Evolutionary conservation across 345 rosid genomes (phyloP).

Genomic region (Pugionium cornutum): DNA sequence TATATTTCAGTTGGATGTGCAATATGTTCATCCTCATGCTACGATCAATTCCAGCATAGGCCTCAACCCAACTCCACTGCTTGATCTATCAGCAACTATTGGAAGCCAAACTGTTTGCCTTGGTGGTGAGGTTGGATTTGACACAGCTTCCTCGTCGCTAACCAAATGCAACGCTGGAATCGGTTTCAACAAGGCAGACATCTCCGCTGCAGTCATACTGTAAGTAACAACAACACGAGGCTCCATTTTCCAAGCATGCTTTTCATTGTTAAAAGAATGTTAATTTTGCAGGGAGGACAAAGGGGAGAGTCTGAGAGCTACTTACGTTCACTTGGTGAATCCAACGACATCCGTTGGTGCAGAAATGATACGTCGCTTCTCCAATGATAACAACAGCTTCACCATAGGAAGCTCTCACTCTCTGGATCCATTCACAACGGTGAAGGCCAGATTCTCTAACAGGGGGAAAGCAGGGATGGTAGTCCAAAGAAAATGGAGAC

Average conservation of each 20-base stretch:
- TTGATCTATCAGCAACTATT: conserved; percentile 76
- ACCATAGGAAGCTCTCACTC: conserved; percentile 64
- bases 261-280: neutral
- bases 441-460: conserved; percentile 60
- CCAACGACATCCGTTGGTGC: conserved; percentile 63
- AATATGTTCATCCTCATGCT: conserved; percentile 73
- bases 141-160: conserved; percentile 68
- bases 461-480: conserved; percentile 65
- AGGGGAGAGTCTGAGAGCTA: conserved; percentile 70
- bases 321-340: conserved; percentile 63
- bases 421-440: conserved; percentile 54
- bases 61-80: conserved; percentile 67
- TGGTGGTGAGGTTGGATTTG: conserved; percentile 79
- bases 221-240: conserved; percentile 41
- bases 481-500: conserved; percentile 79
- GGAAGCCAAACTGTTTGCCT: conserved; percentile 62
- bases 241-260: neutral
- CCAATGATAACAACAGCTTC: conserved; percentile 59
- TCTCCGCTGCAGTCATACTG: conserved; percentile 66
- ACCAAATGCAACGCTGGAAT: conserved; percentile 74
- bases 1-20: conserved; percentile 66
- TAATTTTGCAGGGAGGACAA: conserved; percentile 56
- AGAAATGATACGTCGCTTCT: conserved; percentile 68
- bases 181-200: conserved; percentile 60
- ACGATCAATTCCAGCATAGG: conserved; percentile 73